Conservation (phyloP, 139 green algal genomes). For the Coccomyxa sp. region DNA sequence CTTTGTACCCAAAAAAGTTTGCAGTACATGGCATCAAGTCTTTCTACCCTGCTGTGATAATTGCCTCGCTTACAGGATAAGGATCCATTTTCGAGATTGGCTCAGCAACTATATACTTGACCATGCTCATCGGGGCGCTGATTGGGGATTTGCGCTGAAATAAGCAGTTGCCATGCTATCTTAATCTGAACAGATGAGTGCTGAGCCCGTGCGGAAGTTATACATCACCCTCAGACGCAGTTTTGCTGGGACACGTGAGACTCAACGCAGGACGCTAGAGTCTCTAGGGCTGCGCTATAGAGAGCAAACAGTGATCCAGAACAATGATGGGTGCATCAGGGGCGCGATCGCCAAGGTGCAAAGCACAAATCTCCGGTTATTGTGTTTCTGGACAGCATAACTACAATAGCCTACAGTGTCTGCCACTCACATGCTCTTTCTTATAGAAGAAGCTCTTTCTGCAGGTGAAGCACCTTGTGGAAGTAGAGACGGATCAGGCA, state of each 20-base stretch:
- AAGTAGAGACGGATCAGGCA: conserved; percentile 39
- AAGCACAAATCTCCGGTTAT: neutral
- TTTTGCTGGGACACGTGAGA: conserved; percentile 45
- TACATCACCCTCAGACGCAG: conserved; percentile 47
- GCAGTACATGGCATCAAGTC: too few species aligned
- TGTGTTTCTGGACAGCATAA: neutral
- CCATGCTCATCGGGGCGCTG: too few species aligned
- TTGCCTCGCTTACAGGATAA: too few species aligned
- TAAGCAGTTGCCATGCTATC: too few species aligned
- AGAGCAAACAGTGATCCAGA: conserved; percentile 37
- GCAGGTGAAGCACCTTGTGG: conserved; percentile 46
- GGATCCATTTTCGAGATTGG: too few species aligned
- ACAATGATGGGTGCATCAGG: conserved; percentile 27
- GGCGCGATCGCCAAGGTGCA: conserved; percentile 43
- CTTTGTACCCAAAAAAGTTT: too few species aligned
- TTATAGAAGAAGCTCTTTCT: neutral
- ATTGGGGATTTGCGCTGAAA: too few species aligned
- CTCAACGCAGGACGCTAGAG: conserved; percentile 28
- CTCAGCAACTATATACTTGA: too few species aligned
- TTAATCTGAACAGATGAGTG: conserved; percentile 1
- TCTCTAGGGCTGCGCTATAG: conserved; percentile 32
- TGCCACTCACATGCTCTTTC: neutral
- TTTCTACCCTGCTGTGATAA: too few species aligned
- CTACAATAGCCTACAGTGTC: neutral
- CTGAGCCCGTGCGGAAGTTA: conserved; percentile 19